These are phyloP conservation scores for Quercus berberidifolia DNA, from an alignment of 306 rosid genomes.

Conservation along the genomic window DNA sequence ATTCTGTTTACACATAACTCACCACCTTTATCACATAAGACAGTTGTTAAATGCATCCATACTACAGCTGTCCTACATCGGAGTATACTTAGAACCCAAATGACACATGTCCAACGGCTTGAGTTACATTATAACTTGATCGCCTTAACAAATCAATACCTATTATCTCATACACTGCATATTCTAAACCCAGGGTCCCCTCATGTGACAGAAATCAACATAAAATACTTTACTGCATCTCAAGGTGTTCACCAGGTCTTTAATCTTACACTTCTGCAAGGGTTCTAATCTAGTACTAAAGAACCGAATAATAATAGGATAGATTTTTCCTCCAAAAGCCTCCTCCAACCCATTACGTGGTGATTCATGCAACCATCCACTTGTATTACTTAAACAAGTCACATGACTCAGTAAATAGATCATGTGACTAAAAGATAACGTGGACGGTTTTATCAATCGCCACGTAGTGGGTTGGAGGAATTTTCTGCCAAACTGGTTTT, in stretches of 20 bases:
- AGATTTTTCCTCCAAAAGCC: too few species aligned
- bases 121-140: not conserved
- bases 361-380: too few species aligned
- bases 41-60: not conserved
- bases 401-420: too few species aligned
- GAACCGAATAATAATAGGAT: not conserved
- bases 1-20: too few species aligned
- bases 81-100: not conserved
- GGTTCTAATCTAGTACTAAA: not conserved
- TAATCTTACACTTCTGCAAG: not conserved
- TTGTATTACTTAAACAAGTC: too few species aligned
- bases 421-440: too few species aligned
- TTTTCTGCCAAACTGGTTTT: too few species aligned
- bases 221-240: not conserved
- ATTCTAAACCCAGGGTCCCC: not conserved
- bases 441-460: too few species aligned
- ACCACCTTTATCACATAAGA: not conserved
- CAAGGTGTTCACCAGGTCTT: not conserved
- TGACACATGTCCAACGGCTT: not conserved
- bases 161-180: not conserved
- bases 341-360: too few species aligned
- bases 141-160: not conserved
- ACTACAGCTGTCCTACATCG: not conserved
- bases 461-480: too few species aligned
- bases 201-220: not conserved